Base-by-base conservation (phyloP, 345 rosid genomes). In the Lenwebbia sp. region DNA sequence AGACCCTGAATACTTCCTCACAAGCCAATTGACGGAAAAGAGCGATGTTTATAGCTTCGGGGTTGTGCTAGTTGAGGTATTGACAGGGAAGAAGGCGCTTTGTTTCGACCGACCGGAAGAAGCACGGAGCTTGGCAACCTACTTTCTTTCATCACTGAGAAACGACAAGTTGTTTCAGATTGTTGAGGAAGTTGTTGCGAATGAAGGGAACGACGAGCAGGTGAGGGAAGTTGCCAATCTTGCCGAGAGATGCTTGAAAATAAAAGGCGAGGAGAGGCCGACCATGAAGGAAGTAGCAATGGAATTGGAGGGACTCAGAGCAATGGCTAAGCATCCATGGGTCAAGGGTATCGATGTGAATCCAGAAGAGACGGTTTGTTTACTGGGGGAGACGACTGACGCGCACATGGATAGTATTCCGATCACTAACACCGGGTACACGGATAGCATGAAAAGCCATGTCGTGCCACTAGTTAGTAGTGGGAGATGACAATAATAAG, bases 41-140 rank as follows among this genome's bases (percentile, higher is more conserved):
- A 92, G 93, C 1, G 91, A 92, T 89, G 94, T 92, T 8, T 91
- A 90, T 4, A 91, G 93, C 57, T 92, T 91, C 25, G 92, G 92
- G 1, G 93, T 92, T 44, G 92, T 89, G 14, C 53, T 91, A 54
- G 87, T 87, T 17, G 92, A 92, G 89, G 88, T 92, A 17, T 52
- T 91, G 55, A 92, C 91, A 0, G 92, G 91, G 82, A 51, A 86
- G 56, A 87, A 54, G 75, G 88, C 89, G 0, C 17, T 91, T 25
- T 86, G 88, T 3, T 84, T 54, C 26, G 83, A 84, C 11, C 83
- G 86, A 26, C 84, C 86, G 2, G 90, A 90, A 58, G 88, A 88
- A 82, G 86, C 88, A 3, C 87, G 53, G 5, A 87, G 85, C 26
- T 86, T 91, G 21, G 88, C 88, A 17, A 33, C 49, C 51, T 49